Conservation (phyloP, 148 eudicot species). For the Amaranthus hypochondriacus region DNA sequence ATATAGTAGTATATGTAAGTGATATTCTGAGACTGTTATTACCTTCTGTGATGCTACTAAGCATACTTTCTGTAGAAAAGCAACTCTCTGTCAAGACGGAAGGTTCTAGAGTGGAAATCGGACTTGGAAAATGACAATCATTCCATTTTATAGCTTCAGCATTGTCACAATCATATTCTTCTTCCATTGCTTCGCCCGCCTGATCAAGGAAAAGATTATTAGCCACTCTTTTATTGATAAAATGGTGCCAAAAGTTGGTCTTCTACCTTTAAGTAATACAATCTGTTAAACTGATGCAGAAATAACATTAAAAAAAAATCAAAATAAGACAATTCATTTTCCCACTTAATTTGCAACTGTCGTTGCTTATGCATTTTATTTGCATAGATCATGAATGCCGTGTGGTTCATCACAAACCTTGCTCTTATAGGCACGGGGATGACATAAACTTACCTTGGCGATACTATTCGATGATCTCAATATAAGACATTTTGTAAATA, state of each 20-base stretch:
- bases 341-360: not conserved
- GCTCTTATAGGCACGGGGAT: too few relatives aligned
- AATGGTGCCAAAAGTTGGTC: not conserved
- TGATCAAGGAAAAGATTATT: constrained; percentile 7
- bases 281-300: not conserved
- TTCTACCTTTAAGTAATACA: not conserved
- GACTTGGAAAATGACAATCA: constrained; percentile 56
- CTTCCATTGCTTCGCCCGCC: constrained; percentile 37
- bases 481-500: too few relatives aligned
- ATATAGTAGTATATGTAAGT: not conserved
- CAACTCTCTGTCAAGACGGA: constrained; percentile 62
- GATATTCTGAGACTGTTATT: constrained; percentile 8
- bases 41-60: constrained; percentile 61
- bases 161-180: constrained; percentile 34
- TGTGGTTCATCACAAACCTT: not conserved
- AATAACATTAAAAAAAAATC: not conserved
- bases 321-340: not conserved
- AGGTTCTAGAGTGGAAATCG: constrained; percentile 77
- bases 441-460: too few relatives aligned
- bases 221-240: not conserved
- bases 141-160: constrained; percentile 40
- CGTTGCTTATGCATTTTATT: too few relatives aligned
- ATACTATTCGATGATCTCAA: too few relatives aligned
- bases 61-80: constrained; percentile 60
- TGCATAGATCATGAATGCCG: not conserved